Evolutionary conservation across 352 stramenopile species (phyloP).

Genomic region (Elongisporangium undulatum): DNA sequence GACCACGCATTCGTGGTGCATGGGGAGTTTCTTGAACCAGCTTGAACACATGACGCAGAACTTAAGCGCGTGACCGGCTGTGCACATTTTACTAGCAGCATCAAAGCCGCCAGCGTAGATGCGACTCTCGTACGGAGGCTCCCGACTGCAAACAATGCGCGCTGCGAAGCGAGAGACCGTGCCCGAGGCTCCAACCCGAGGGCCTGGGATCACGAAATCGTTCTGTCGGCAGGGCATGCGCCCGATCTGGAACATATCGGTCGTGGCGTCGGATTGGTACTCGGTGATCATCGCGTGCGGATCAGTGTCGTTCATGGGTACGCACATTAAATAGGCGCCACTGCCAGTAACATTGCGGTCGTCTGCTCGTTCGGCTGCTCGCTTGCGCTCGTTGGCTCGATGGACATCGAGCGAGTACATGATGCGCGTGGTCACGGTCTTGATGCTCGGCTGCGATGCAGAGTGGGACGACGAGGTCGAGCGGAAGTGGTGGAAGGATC

Average conservation of each 20-base stretch:
- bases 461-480: slow-evolving; percentile 7
- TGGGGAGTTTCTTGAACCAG: slow-evolving; percentile 48
- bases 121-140: slow-evolving; percentile 58
- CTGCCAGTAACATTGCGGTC: not conserved
- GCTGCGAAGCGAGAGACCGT: slow-evolving; percentile 75
- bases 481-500: slow-evolving; percentile 58
- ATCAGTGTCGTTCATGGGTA: slow-evolving; percentile 69
- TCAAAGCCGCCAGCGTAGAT: slow-evolving; percentile 75
- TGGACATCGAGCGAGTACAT: slow-evolving; percentile 42
- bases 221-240: slow-evolving; percentile 73
- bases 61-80: slow-evolving; percentile 62
- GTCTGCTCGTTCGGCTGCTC: not conserved
- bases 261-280: slow-evolving; percentile 34
- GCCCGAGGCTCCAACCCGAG: slow-evolving; percentile 61
- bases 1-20: slow-evolving; percentile 42
- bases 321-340: slow-evolving; percentile 41
- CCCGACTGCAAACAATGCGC: slow-evolving; percentile 53
- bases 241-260: slow-evolving; percentile 82
- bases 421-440: slow-evolving; percentile 45
- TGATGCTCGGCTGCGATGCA: slow-evolving; percentile 10
- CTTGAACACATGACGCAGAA: slow-evolving; percentile 36
- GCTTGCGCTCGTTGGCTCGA: slow-evolving; percentile 3
- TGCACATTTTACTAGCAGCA: slow-evolving; percentile 38
- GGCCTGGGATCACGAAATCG: slow-evolving; percentile 74
- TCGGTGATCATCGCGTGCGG: slow-evolving; percentile 54